A percentile compares a stretch with the other conserved stretches of the same genome.
Evolutionary conservation across 495 filamentous ascomycete species (phyloP).

Genomic region (Xylaria sp.): DNA sequence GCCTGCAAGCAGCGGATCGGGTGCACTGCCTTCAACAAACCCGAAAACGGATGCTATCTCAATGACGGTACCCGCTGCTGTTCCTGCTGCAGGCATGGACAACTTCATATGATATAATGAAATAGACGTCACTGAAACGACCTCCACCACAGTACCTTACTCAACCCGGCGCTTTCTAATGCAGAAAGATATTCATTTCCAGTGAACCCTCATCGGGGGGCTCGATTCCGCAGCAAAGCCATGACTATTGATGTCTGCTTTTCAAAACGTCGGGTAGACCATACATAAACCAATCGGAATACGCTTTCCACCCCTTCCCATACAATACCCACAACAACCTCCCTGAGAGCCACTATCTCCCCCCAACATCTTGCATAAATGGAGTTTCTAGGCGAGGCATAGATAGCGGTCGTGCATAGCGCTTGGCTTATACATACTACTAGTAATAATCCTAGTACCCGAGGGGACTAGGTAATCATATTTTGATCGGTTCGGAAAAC

Average conservation of each 20-base stretch:
- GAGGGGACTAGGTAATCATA: neutral
- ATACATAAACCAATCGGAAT: neutral
- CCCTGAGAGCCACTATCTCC: neutral
- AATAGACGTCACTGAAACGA: neutral
- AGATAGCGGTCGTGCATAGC: constrained; percentile 17
- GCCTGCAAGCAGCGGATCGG: constrained; percentile 27
- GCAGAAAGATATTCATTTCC: neutral
- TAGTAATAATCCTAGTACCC: neutral
- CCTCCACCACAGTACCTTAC: neutral
- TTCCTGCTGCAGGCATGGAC: constrained; percentile 38
- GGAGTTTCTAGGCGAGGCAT: constrained; percentile 23
- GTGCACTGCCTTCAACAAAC: constrained; percentile 8
- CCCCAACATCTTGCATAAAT: constrained; percentile 9
- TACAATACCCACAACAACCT: neutral
- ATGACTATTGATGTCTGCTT: neutral
- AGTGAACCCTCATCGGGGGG: neutral
- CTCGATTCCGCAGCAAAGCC: neutral
- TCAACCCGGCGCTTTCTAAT: neutral
- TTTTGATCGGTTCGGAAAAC: constrained; percentile 7
- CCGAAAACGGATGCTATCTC: constrained; percentile 28
- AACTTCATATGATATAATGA: constrained; percentile 37
- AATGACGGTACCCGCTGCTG: constrained; percentile 20
- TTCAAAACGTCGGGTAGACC: neutral
- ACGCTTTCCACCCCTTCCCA: neutral
- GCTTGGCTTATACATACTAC: constrained; percentile 12